phyloP scores from a whole-genome alignment of 108 stramenopile genomes.

The Chaetoceros tenuissimus region DNA sequence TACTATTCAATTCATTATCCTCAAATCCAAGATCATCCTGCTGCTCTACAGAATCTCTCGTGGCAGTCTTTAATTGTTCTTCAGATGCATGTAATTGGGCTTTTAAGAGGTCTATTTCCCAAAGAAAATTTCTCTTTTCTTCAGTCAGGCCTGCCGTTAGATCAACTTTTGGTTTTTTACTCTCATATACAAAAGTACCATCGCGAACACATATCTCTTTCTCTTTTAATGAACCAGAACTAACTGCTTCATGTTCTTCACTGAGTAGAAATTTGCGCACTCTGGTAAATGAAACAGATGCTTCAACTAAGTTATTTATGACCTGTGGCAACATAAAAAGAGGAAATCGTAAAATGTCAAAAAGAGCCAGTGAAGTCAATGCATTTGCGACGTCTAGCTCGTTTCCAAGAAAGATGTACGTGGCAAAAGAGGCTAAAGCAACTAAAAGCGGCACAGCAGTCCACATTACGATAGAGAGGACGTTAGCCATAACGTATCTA shows the following conservation, averaged over 20 bases:
- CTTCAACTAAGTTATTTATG: conserved; percentile 92
- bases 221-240: conserved; percentile 27
- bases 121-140: conserved; percentile 32
- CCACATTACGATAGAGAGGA: conserved; percentile 55
- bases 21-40: not conserved
- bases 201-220: conserved; percentile 27
- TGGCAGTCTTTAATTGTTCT: conserved; percentile 17
- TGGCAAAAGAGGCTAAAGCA: conserved; percentile 81
- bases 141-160: conserved; percentile 1
- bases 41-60: not conserved
- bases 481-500: conserved; percentile 38
- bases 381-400: conserved; percentile 59
- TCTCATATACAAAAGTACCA: conserved; percentile 33
- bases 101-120: conserved; percentile 57
- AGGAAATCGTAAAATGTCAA: conserved; percentile 92
- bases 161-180: conserved; percentile 17
- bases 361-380: conserved; percentile 76
- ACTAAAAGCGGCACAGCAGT: conserved; percentile 63
- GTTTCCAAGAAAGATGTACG: conserved; percentile 67
- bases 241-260: conserved; percentile 50
- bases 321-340: conserved; percentile 88
- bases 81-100: conserved; percentile 68
- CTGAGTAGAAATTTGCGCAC: conserved; percentile 67
- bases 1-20: not conserved
- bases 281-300: conserved; percentile 71